Base-by-base conservation (phyloP, 2,329 filamentous ascomycete species). In the Neocatenulostroma microsporum region DNA sequence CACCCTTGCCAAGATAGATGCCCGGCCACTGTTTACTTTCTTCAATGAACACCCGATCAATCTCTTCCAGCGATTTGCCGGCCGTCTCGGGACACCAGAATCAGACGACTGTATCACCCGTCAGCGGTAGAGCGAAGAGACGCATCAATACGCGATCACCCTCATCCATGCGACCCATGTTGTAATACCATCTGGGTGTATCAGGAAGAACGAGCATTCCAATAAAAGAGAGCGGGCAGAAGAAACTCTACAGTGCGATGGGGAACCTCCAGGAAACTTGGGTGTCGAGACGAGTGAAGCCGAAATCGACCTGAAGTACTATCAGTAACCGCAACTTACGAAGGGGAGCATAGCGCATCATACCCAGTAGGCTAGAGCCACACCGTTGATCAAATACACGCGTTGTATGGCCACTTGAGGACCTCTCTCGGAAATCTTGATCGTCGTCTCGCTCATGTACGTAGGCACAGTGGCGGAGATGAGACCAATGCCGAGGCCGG, bases 171-270 rank as follows among this genome's bases (percentile, higher is more conserved):
- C 34, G 30, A 11, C 42, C 43, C 8, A 45, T 14, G 24, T 51
- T 49, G 30, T 58, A 59, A 37, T 59, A 59, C 56, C 54, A 60
- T 34, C 55, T 40, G 9, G 56, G 56, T 1, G 55, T 57, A 25
- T 59, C 54, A 1, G 56, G 58, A 3, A 53, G 41, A 47, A 38
- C 46, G 26, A 49, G 42, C 33, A 58, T 46, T 4, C 47, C 25
- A 11, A 34, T 33, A 1, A 45, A 48, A 3, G 56, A 56, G 11
- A 58, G n/a, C n/a, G n/a, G n/a, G n/a, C n/a, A n/a, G n/a, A n/a
- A n/a, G n/a, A n/a, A n/a, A n/a, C n/a, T n/a, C n/a, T n/a, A n/a
- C n/a, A n/a, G n/a, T n/a, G n/a, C 28, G 17, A 48, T 43, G 7
- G 46, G 46, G 4, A 39, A 29, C 7, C 46, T 33, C 43, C 46